phyloP scores from a whole-genome alignment of 257 asterid species.

The Solanum lignicaule region DNA sequence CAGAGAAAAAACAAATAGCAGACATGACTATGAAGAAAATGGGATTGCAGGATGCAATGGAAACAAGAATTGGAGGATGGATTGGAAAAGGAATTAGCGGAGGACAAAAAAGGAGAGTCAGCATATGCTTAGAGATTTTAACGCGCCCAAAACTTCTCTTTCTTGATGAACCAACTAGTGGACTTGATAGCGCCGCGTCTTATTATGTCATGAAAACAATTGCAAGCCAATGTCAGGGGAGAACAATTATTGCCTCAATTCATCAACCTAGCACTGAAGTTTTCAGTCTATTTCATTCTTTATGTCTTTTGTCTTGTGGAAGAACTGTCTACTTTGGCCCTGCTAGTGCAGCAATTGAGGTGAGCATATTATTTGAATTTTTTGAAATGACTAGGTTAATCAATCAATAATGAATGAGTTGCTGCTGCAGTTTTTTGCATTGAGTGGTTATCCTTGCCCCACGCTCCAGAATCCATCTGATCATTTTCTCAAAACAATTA shows the following conservation, averaged over 20 bases:
- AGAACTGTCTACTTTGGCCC: constrained; percentile 17
- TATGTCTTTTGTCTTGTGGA: constrained; percentile 19
- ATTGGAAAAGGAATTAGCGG: constrained; percentile 48
- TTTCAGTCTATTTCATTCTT: constrained; percentile 2
- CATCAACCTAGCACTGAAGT: constrained; percentile 24
- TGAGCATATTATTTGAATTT: not conserved
- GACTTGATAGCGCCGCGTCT: constrained; percentile 56
- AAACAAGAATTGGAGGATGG: constrained; percentile 21
- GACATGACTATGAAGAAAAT: constrained; percentile 12
- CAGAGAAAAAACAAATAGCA: constrained; percentile 14
- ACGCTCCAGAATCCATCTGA: constrained; percentile 26
- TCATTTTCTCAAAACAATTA: constrained; percentile 21
- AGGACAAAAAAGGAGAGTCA: constrained; percentile 53
- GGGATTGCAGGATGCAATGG: constrained; percentile 15
- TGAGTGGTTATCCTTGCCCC: constrained; percentile 21
- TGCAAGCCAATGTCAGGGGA: constrained; percentile 1
- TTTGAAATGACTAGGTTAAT: not conserved
- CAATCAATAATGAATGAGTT: not conserved
- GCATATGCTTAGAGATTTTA: constrained; percentile 54
- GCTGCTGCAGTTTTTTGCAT: constrained; percentile 16
- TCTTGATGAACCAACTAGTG: constrained; percentile 67
- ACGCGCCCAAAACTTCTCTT: constrained; percentile 51
- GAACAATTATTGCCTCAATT: constrained; percentile 13
- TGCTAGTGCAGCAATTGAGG: constrained; percentile 8
- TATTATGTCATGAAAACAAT: constrained; percentile 16